Evolutionary conservation across 2,329 filamentous ascomycete genomes (phyloP).

Genomic region (Anisogramma anomala): DNA sequence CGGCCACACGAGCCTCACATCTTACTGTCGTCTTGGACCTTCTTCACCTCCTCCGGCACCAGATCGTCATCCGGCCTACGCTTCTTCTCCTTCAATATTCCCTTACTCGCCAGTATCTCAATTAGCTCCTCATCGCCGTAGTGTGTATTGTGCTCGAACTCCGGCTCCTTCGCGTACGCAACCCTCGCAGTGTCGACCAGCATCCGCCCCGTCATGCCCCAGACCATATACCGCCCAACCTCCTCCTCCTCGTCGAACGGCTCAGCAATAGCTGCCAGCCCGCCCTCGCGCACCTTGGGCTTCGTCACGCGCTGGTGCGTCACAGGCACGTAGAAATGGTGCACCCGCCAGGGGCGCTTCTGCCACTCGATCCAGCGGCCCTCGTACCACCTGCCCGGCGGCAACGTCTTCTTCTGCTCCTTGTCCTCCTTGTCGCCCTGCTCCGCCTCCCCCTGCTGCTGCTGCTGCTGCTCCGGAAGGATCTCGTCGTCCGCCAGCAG

Average conservation of each 20-base stretch:
- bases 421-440: slow-evolving; percentile 14
- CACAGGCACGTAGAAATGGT: slow-evolving; percentile 85
- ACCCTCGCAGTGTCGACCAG: slow-evolving; percentile 77
- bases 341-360: slow-evolving; percentile 67
- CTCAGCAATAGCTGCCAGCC: slow-evolving; percentile 32
- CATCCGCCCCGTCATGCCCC: slow-evolving; percentile 89
- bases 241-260: slow-evolving; percentile 35
- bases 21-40: slow-evolving; percentile 24
- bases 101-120: slow-evolving; percentile 31
- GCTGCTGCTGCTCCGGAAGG: slow-evolving; percentile 23
- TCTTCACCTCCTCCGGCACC: slow-evolving; percentile 25
- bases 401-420: slow-evolving; percentile 27
- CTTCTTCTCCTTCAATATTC: slow-evolving; percentile 36
- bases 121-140: slow-evolving; percentile 45
- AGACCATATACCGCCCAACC: slow-evolving; percentile 63
- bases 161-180: slow-evolving; percentile 71
- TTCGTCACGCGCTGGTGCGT: slow-evolving; percentile 56
- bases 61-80: slow-evolving; percentile 21
- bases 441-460: too few species aligned
- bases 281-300: slow-evolving; percentile 31
- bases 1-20: slow-evolving; percentile 25
- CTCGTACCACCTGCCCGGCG: slow-evolving; percentile 65
- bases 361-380: slow-evolving; percentile 75
- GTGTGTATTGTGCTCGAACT: slow-evolving; percentile 58
- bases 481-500: slow-evolving; percentile 49